Evolutionary conservation across 352 stramenopile genomes (phyloP).

Genomic region (Globisporangium paroecandrum): DNA sequence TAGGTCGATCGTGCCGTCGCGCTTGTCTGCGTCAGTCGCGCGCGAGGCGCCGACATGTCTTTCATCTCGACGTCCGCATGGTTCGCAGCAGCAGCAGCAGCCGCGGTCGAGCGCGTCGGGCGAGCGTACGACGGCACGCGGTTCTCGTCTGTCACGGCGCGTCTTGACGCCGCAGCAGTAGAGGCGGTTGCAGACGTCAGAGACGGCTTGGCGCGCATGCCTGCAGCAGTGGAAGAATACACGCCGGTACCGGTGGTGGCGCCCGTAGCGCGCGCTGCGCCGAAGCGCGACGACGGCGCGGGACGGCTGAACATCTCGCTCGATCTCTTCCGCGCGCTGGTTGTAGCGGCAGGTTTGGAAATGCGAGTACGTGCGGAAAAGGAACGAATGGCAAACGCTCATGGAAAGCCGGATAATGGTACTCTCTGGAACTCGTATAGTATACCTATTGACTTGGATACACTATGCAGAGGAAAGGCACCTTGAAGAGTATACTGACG

Average conservation of each 20-base stretch:
- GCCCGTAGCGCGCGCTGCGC: not conserved
- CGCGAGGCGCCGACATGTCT: constrained; percentile 10
- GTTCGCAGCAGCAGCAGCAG: constrained; percentile 6
- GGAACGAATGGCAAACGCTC: not conserved
- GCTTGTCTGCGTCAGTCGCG: not conserved
- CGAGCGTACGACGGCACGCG: constrained; percentile 20
- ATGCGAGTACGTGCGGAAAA: constrained; percentile 3
- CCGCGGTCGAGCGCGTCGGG: constrained; percentile 10
- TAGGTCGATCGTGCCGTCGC: not conserved
- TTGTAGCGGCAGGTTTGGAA: constrained; percentile 3
- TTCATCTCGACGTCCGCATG: constrained; percentile 18
- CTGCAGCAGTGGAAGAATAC: not conserved
- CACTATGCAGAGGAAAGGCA: not conserved
- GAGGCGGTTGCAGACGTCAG: not conserved
- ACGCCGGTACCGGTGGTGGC: not conserved
- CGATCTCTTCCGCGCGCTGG: constrained; percentile 3
- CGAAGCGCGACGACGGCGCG: constrained; percentile 12
- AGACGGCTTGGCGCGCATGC: constrained; percentile 7
- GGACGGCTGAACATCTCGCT: constrained; percentile 19
- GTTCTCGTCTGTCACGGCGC: constrained; percentile 18
- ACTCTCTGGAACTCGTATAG: not conserved
- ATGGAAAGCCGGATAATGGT: not conserved
- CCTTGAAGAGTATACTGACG: not conserved
- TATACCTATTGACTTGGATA: not conserved
- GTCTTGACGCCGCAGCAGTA: not conserved